Evolutionary conservation across 495 filamentous ascomycete species (phyloP), one percentile per base, ranked within the genome.

Genomic region (Neurospora sp.): DNA sequence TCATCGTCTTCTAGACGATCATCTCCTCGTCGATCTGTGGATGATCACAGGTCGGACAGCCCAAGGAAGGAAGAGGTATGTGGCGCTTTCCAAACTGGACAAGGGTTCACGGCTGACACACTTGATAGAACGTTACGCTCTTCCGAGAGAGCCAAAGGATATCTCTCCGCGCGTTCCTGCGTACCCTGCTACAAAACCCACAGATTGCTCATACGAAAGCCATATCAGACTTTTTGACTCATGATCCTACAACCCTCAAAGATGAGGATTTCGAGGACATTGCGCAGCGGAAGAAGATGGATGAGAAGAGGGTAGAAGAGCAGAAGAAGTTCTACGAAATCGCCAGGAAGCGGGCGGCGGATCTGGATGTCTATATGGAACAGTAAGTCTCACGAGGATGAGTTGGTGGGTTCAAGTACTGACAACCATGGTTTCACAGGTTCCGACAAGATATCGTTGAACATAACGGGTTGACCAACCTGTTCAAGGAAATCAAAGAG

Each of bases 331-430:
- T 99, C 80, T 99, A 97, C 83, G 94, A 99, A 78, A 93, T 99
- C 79, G 96, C 96, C 3, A 85, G 93, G 73, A 89, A 94, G 80
- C 91, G 96, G 70, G 96, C 96, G 16, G 90, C 91, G 4, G 96
- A 98, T 77, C 81, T 99, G 69, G 96, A 99, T 83, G 92, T 97
- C 9, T 98, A 98, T 78, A 99, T 99, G 96, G 96, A 99, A 82
- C 82, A 96, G 90, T 95, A 86, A 79, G 91, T 86, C 22, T n/a
- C 12, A 40, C 20, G 53, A 11, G 14, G 16, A n/a, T 59, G 14
- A 39, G 11, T 5, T n/a, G 10, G n/a, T 10, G 12, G 12, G 22
- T n/a, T 27, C 37, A 35, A 16, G 39, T 69, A 39, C 48, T 68
- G 39, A 74, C 69, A 37, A 18, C 69, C 69, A 70, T 22, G 44